Evolutionary conservation across 495 filamentous ascomycete species (phyloP).

Genomic region (Talaromyces adpressus): DNA sequence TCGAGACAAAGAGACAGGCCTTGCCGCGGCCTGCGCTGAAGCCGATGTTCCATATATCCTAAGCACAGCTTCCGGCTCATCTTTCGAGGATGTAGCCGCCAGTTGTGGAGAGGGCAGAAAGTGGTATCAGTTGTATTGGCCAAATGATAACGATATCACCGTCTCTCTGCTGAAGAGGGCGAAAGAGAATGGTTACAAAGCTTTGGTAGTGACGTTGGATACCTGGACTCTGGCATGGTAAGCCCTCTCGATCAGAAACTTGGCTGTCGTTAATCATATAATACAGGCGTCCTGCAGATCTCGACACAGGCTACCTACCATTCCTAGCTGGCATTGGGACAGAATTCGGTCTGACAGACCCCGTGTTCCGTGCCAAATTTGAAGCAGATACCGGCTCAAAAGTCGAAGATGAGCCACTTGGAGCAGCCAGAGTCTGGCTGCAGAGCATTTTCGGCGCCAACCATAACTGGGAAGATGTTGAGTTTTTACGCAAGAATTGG

Average conservation of each 20-base stretch:
- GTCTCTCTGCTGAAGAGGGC: conserved; percentile 55
- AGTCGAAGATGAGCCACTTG: conserved; percentile 41
- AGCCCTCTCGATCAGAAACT: neutral
- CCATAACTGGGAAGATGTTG: conserved; percentile 53
- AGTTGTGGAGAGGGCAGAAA: conserved; percentile 35
- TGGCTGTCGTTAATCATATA: conserved; percentile 5
- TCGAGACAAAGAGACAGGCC: conserved; percentile 43
- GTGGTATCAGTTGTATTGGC: conserved; percentile 71
- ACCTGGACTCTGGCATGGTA: conserved; percentile 34
- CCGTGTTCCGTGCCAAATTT: conserved; percentile 53
- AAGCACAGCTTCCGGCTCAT: conserved; percentile 44
- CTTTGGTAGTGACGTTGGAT: conserved; percentile 38
- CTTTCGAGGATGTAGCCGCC: conserved; percentile 44
- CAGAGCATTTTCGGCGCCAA: conserved; percentile 4
- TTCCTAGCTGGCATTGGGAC: conserved; percentile 39
- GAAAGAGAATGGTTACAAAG: conserved; percentile 40
- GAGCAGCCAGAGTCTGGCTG: conserved; percentile 42
- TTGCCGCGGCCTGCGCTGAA: conserved; percentile 45
- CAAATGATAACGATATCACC: conserved; percentile 50
- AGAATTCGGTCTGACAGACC: conserved; percentile 46
- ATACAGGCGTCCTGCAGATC: conserved; percentile 53
- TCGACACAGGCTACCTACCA: conserved; percentile 54
- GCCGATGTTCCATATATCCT: conserved; percentile 49
- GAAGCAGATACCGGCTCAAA: conserved; percentile 36
- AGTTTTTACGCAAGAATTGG: conserved; percentile 49